Evolutionary conservation across 768 basidiomycete genomes (phyloP).

Genomic region (Suillus brevipes): DNA sequence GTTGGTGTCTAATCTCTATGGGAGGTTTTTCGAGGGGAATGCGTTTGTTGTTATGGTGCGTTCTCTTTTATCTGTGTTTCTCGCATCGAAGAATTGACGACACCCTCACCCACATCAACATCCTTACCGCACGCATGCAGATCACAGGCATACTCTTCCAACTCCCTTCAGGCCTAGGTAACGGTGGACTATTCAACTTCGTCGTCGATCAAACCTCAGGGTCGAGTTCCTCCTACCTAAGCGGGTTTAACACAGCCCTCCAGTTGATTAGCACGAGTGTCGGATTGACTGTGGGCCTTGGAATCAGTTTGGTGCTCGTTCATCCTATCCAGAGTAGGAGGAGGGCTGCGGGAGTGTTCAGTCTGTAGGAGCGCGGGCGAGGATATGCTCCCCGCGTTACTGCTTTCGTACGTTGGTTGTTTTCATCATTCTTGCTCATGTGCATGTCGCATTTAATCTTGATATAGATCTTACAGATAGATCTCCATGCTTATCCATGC

Average conservation of each 20-base stretch:
- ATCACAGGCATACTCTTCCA: constrained; percentile 85
- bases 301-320: constrained; percentile 65
- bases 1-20: constrained; percentile 75
- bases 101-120: neutral
- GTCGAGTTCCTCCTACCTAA: constrained; percentile 55
- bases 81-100: neutral
- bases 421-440: neutral
- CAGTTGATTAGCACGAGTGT: constrained; percentile 78
- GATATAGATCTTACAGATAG: neutral
- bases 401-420: neutral
- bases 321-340: constrained; percentile 61
- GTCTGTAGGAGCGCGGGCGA: constrained; percentile 39
- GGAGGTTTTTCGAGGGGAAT: constrained; percentile 68
- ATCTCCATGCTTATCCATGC: neutral
- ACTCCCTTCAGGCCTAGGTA: constrained; percentile 78
- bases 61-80: constrained; percentile 2
- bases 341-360: constrained; percentile 62
- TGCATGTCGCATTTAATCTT: neutral
- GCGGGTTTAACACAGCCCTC: constrained; percentile 73
- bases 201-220: constrained; percentile 56
- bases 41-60: constrained; percentile 82
- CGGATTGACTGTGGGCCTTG: constrained; percentile 78
- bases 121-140: constrained; percentile 18
- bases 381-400: neutral
- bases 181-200: constrained; percentile 76